phyloP scores from a whole-genome alignment of 345 rosid species.

The Kandelia obovata region DNA sequence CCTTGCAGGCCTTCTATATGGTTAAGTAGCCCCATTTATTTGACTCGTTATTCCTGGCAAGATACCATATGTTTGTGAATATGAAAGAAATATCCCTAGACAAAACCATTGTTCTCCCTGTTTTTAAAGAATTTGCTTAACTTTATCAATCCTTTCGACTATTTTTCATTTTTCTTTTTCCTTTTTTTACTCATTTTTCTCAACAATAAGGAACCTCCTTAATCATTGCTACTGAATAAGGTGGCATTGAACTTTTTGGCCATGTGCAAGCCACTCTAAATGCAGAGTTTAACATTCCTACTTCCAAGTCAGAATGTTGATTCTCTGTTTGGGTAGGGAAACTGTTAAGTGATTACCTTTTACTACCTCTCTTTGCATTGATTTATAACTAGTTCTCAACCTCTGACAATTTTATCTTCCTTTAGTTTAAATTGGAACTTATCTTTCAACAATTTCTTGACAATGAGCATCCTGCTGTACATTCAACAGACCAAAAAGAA shows the following conservation, averaged over 20 bases:
- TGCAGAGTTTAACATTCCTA: neutral
- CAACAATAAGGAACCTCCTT: too few species aligned
- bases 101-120: neutral
- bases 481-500: constrained; percentile 43
- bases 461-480: constrained; percentile 4
- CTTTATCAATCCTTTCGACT: too few species aligned
- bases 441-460: neutral
- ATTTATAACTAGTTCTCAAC: neutral
- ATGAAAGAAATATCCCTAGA: neutral
- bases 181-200: too few species aligned
- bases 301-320: neutral
- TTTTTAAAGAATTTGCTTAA: neutral
- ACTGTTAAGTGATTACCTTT: neutral
- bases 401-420: neutral
- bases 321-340: neutral
- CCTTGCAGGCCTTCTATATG: constrained; percentile 67
- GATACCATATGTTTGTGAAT: neutral
- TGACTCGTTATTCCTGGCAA: constrained; percentile 1
- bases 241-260: neutral
- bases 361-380: neutral
- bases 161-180: too few species aligned
- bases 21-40: constrained; percentile 28
- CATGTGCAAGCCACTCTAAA: neutral
- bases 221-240: neutral
- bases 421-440: neutral